These are phyloP conservation scores for Pistacia vera DNA, from an alignment of 345 rosid genomes.

Conservation along the genomic window DNA sequence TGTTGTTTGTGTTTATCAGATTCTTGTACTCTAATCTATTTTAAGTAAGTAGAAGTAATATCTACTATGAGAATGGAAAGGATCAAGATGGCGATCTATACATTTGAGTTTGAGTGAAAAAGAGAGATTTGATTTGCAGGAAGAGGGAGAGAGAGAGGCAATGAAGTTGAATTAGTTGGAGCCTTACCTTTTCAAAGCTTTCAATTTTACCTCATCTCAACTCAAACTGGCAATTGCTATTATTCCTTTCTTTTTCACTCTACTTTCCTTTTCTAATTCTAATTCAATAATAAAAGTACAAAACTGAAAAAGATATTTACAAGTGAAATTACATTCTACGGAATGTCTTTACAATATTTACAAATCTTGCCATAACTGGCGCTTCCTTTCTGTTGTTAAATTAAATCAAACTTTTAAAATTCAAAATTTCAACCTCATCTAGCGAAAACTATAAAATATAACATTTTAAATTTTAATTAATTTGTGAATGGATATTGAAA, in stretches of 20 bases:
- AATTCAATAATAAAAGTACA: not conserved
- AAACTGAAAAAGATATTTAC: too few relatives aligned
- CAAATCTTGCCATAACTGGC: not conserved
- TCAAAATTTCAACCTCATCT: not conserved
- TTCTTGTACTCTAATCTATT: too few relatives aligned
- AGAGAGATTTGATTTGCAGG: not conserved
- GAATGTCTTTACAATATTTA: not conserved
- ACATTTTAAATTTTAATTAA: too few relatives aligned
- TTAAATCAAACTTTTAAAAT: not conserved
- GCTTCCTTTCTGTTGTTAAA: not conserved
- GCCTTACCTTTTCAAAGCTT: not conserved
- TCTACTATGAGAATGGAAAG: too few relatives aligned
- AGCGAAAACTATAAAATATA: too few relatives aligned
- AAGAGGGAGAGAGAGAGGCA: not conserved
- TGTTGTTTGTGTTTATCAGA: too few relatives aligned
- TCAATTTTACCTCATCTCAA: not conserved
- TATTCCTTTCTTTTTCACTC: not conserved
- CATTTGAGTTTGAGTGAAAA: too few relatives aligned
- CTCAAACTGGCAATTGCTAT: not conserved
- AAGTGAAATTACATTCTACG: not conserved
- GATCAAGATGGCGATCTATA: too few relatives aligned
- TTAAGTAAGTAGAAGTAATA: too few relatives aligned
- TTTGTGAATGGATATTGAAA: not conserved
- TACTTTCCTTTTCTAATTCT: not conserved
- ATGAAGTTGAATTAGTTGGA: not conserved